These are phyloP conservation scores for Lathyrus aphaca DNA, from an alignment of 306 rosid genomes.

Conservation along the genomic window DNA sequence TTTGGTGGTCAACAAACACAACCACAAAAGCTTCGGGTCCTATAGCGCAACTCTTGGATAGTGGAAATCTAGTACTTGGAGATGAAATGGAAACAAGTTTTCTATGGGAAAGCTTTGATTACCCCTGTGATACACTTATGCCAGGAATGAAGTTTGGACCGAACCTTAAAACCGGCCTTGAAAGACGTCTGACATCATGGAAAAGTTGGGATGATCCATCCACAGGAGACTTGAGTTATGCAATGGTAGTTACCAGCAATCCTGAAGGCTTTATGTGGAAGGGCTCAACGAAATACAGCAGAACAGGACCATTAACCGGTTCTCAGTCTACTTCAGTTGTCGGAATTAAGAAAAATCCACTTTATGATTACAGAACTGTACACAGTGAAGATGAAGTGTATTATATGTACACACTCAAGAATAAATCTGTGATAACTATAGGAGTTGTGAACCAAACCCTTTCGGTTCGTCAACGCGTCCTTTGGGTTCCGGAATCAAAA, in stretches of 20 bases:
- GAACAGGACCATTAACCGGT: slow-evolving; percentile 56
- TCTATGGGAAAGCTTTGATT: slow-evolving; percentile 64
- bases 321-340: slow-evolving; percentile 16
- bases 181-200: slow-evolving; percentile 52
- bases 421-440: background rate
- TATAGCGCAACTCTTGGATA: slow-evolving; percentile 40
- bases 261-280: slow-evolving; percentile 46
- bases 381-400: slow-evolving; percentile 15
- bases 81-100: slow-evolving; percentile 20
- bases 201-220: slow-evolving; percentile 26
- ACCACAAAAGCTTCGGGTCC: background rate
- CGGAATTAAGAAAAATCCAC: background rate
- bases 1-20: slow-evolving; percentile 29
- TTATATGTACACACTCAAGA: background rate
- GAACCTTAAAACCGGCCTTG: slow-evolving; percentile 42
- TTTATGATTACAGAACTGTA: background rate
- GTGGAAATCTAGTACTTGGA: slow-evolving; percentile 53
- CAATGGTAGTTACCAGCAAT: slow-evolving; percentile 6
- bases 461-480: background rate
- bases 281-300: slow-evolving; percentile 25
- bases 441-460: slow-evolving; percentile 24
- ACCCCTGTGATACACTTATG: slow-evolving; percentile 48
- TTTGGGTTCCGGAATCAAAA: background rate
- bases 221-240: slow-evolving; percentile 29
- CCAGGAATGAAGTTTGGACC: slow-evolving; percentile 45